A percentile compares a stretch with the other conserved stretches of the same genome.
Conservation (phyloP, 2,329 filamentous ascomycete species). For the Chaetomium sp. region DNA sequence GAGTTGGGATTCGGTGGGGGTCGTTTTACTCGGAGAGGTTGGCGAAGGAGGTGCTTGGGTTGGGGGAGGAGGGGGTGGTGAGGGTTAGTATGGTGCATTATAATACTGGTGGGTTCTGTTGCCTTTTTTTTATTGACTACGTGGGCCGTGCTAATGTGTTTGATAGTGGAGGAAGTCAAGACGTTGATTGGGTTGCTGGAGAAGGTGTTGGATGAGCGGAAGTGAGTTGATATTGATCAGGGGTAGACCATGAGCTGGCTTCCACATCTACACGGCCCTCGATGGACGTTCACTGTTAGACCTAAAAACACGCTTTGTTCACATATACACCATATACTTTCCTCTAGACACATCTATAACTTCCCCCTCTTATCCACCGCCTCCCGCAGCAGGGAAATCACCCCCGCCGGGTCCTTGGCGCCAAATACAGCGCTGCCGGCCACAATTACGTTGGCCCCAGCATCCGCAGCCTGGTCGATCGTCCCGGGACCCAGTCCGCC, state of each 20-base stretch:
- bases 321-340: not conserved
- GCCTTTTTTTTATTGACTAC: not conserved
- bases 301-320: not conserved
- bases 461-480: slow-evolving; percentile 88
- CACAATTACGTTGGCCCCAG: slow-evolving; percentile 96
- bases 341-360: slow-evolving; percentile 24
- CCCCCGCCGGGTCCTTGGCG: slow-evolving; percentile 77
- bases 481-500: slow-evolving; percentile 83
- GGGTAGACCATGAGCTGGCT: too few species aligned
- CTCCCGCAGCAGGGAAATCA: slow-evolving; percentile 74
- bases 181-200: slow-evolving; percentile 47
- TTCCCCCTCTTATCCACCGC: slow-evolving; percentile 61
- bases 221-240: not conserved
- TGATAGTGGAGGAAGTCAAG: slow-evolving; percentile 49
- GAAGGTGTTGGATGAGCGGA: slow-evolving; percentile 35
- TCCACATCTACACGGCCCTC: too few species aligned
- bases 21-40: slow-evolving; percentile 57
- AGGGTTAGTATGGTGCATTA: slow-evolving; percentile 62
- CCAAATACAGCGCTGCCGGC: slow-evolving; percentile 95
- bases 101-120: slow-evolving; percentile 48
- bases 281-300: too few species aligned
- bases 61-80: slow-evolving; percentile 54
- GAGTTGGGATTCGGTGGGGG: slow-evolving; percentile 56
- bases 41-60: slow-evolving; percentile 47
- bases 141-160: not conserved